A percentile compares a stretch with the other conserved stretches of the same genome.
Evolutionary conservation across 176 grass and related monocot genomes (phyloP).

Genomic region (Calamus simplicifolius): DNA sequence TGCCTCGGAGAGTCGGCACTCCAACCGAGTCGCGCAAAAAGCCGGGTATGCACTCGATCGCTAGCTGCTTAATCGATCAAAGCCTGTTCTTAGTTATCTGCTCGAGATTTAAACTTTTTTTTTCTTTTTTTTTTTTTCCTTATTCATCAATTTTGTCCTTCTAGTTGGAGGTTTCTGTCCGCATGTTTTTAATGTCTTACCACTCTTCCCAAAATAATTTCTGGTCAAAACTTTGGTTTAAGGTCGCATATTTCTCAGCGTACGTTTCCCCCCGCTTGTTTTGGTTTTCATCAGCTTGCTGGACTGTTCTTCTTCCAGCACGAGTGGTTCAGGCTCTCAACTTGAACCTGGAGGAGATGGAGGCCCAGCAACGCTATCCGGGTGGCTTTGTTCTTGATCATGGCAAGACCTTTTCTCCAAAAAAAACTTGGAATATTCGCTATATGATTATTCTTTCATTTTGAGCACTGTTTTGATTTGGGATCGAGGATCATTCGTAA

Average conservation of each 20-base stretch:
- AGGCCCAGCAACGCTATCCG: constrained; percentile 3
- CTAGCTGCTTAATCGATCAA: too few species aligned
- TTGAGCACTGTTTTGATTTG: too few species aligned
- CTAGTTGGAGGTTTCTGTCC: too few species aligned
- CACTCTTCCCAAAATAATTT: too few species aligned
- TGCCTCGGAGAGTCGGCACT: constrained; percentile 7
- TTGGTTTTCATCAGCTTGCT: constrained; percentile 13
- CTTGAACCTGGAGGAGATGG: constrained; percentile 15
- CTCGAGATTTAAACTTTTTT: background rate
- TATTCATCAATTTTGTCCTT: too few species aligned
- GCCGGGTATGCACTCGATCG: constrained; percentile 4
- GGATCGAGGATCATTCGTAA: too few species aligned
- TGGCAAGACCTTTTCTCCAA: background rate
- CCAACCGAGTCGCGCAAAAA: constrained; percentile 10
- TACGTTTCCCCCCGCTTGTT: background rate
- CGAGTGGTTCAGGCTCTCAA: constrained; percentile 26
- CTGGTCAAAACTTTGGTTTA: too few species aligned
- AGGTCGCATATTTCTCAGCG: too few species aligned
- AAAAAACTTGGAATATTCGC: background rate
- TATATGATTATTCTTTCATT: background rate
- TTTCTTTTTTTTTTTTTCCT: too few species aligned
- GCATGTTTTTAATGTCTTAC: too few species aligned
- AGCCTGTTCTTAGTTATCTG: background rate
- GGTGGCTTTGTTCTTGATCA: constrained; percentile 22
- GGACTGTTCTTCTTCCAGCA: constrained; percentile 23